Evolutionary conservation across 768 basidiomycete genomes (phyloP), one percentile per base, ranked within the genome.

Genomic region (Astraeus odoratus): DNA sequence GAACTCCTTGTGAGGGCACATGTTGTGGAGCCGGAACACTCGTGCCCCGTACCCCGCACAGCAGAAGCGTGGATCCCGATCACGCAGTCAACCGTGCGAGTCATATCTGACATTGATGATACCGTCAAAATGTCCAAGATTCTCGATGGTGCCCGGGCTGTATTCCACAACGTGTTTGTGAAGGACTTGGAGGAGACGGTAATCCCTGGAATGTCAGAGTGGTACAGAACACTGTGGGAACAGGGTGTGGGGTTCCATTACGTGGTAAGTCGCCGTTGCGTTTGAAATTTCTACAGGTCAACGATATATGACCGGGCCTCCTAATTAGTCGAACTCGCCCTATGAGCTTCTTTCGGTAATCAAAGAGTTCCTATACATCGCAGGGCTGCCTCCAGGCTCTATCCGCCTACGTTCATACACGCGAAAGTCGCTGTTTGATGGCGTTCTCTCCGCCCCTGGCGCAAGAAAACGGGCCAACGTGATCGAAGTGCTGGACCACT

Each of bases 91-190:
- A 74, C 76, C 2, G 64, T 94, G 12, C 81, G 89, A 15, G 77
- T 95, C 44, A 83, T 97, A 12, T 94, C 91, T 7, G 94, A 97
- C 55, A 85, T 97, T 34, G 94, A 97, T 57, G 94, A 97, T 64
- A 97, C 94, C 0, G 74, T 96, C 12, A 66, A 56, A 24, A 34
- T 56, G 34, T 83, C 91, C 0, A 81, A 83, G 37, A 74, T 99
- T n/a, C 56, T 84, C 5, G 70, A 72, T 3, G 95, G 95, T 0
- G 82, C 90, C 1, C 75, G 91, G 33, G 72, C 81, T 1, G 82
- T 89, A 3, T 96, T 97, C 62, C 74, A 83, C 45, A 95, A 93
- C 57, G 92, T 95, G 1, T 98, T 99, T 50, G 91, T 91, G 13
- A 84, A 84, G 55, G 86, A 90, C 43, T 60, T 90, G 24, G 70